These are phyloP conservation scores for Xanthoparmelia taractica DNA, from an alignment of 495 filamentous ascomycete species.

Conservation along the genomic window DNA sequence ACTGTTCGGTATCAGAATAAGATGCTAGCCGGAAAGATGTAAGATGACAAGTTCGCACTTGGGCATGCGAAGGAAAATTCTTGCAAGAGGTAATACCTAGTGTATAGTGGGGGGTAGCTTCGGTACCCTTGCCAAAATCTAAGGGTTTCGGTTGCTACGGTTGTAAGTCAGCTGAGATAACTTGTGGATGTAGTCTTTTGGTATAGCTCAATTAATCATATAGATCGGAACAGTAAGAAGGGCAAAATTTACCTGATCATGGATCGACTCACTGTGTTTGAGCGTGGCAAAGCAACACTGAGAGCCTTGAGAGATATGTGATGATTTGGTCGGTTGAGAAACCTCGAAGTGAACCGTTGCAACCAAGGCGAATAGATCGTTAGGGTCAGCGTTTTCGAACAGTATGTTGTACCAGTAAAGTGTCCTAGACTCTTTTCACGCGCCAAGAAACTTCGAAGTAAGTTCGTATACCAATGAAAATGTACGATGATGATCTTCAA, in stretches of 20 bases:
- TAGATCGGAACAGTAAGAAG: neutral
- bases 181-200: neutral
- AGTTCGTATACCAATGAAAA: neutral
- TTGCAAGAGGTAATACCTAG: neutral
- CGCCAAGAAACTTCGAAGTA: neutral
- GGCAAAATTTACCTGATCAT: neutral
- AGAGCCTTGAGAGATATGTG: neutral
- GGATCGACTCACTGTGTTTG: neutral
- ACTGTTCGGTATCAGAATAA: neutral
- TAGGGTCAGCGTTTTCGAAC: neutral
- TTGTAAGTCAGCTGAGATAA: neutral
- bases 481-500: neutral
- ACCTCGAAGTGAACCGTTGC: neutral
- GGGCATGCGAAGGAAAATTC: neutral
- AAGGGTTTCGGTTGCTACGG: neutral
- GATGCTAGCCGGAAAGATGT: neutral
- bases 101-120: neutral
- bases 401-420: neutral
- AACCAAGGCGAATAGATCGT: neutral
- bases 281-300: neutral
- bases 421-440: neutral
- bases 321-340: neutral
- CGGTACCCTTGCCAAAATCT: neutral
- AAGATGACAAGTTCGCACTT: neutral
- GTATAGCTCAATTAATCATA: neutral